Conservation (phyloP, 2,329 filamentous ascomycete species). For the Ophiostoma populinum region DNA sequence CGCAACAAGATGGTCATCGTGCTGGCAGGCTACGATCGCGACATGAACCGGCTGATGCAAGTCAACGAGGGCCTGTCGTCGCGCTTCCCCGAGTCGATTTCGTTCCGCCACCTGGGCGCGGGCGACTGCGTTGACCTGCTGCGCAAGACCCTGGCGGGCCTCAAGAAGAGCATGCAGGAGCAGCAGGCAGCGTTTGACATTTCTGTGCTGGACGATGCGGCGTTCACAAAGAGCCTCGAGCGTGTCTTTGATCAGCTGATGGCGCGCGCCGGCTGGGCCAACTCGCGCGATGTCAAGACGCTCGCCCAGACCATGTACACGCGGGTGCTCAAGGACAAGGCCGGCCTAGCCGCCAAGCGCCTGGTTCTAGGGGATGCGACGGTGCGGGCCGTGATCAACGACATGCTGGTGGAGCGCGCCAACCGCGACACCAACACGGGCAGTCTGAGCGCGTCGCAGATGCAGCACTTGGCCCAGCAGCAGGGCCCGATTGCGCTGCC, state of each 20-base stretch:
- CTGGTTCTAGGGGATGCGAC: constrained; percentile 6
- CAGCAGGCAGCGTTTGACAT: constrained; percentile 13
- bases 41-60: constrained; percentile 46
- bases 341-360: constrained; percentile 8
- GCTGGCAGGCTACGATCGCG: constrained; percentile 48
- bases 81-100: constrained; percentile 44
- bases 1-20: constrained; percentile 45
- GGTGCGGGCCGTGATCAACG: constrained; percentile 11
- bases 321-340: constrained; percentile 18
- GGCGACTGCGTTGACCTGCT: constrained; percentile 29
- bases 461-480: not conserved
- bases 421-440: not conserved
- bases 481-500: no score
- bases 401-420: not conserved
- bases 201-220: constrained; percentile 9
- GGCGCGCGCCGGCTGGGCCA: constrained; percentile 37
- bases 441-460: not conserved
- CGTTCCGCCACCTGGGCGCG: constrained; percentile 31
- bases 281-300: constrained; percentile 42
- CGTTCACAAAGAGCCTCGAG: constrained; percentile 12
- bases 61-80: constrained; percentile 46
- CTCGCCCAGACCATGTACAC: constrained; percentile 33
- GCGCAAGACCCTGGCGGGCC: constrained; percentile 15
- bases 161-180: not conserved
- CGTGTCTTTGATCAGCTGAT: constrained; percentile 25